These are phyloP conservation scores for Ceratocystis diversiconidia DNA, from an alignment of 2,329 filamentous ascomycete genomes.

Conservation along the genomic window DNA sequence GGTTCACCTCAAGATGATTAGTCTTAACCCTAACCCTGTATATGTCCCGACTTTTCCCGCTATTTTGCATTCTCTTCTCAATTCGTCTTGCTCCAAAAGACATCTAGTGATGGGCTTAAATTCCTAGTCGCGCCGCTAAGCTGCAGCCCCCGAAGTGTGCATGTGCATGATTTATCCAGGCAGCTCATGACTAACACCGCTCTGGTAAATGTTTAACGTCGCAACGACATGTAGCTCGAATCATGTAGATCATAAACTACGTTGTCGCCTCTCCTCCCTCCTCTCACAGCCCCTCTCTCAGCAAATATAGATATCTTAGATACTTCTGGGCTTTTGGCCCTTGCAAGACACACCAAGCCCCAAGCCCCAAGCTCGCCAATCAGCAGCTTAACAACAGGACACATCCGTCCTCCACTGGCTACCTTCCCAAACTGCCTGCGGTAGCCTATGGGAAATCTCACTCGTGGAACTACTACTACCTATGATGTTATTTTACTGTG, in stretches of 20 bases:
- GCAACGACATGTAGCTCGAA: neutral
- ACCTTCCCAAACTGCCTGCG: neutral
- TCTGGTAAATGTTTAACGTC: neutral
- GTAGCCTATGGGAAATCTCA: neutral
- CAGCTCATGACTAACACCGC: neutral
- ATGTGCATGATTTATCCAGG: neutral
- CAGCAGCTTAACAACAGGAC: neutral
- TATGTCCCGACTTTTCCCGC: neutral
- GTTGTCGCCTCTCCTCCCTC: neutral
- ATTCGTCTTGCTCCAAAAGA: neutral
- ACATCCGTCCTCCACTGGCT: neutral
- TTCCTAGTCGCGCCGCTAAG: neutral
- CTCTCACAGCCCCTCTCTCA: neutral
- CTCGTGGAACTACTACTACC: neutral
- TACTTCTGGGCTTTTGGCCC: slow-evolving; percentile 6
- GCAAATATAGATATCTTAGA: neutral
- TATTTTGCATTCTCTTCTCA: neutral
- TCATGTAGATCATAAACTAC: neutral
- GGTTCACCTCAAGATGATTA: neutral
- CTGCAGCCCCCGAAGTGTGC: neutral
- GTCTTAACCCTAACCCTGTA: neutral
- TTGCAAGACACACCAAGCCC: neutral
- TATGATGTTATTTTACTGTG: neutral
- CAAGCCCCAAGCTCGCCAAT: neutral
- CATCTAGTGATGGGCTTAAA: neutral